Evolutionary conservation across 2,329 filamentous ascomycete genomes (phyloP), one percentile per base, ranked within the genome.

Genomic region (Neonectria sp.): DNA sequence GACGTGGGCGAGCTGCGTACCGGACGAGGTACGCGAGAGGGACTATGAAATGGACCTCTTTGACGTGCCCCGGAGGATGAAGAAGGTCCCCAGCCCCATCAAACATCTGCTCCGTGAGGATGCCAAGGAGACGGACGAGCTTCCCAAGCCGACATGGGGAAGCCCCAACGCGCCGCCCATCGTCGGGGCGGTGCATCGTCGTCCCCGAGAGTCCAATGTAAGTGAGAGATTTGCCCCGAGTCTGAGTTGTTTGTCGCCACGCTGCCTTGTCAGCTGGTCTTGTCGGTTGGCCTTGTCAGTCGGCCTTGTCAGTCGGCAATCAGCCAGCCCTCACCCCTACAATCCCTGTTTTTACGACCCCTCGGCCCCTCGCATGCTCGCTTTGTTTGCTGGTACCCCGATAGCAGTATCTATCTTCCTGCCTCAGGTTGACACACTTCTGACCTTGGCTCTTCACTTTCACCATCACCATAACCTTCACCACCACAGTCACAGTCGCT

Each of bases 41-140:
- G 95, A 98, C 80, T 98, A 98, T 77, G 94, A 97, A 76, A 97
- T 98, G 93, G 95, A 97, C 75, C 81, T 97, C 37, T 98, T 96
- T 78, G 93, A 97, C 69, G 85, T 88, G 27, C 93, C 95, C 40
- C 89, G 91, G 63, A 92, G 89, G 78, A 91, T 97, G 81, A 95
- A 91, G 80, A 98, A 98, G 82, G 86, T 94, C 35, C 93, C 94
- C 0, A 98, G 95, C 79, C 95, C 96, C 0, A 97, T 99, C 80
- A 95, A 96, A 76, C 96, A 98, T 80, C 84, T 98, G 45, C 86
- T 99, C 59, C 92, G 94, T 71, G 91, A 94, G 59, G 93, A 97
- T 78, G 93, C 95, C 61, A 97, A 94, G 80, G 94, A 97, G 78
- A 93, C 91, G 2, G 95, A 98, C 80, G 90, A 94, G 71, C 84